A percentile compares a stretch with the other conserved stretches of the same genome.
These are phyloP conservation scores for Isatis lusitanica DNA, from an alignment of 441 rosid species.

Conservation along the genomic window DNA sequence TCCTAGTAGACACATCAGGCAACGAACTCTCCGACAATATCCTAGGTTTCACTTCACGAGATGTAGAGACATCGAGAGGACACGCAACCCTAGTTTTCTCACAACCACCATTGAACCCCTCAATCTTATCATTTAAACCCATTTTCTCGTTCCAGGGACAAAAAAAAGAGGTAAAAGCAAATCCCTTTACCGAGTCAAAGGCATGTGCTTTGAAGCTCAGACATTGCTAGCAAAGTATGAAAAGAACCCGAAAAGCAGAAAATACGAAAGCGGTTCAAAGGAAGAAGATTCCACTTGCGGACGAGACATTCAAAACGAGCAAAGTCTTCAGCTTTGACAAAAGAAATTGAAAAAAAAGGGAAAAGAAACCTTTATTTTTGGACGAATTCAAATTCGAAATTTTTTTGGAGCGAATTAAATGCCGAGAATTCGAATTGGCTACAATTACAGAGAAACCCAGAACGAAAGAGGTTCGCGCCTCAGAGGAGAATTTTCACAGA, in stretches of 20 bases:
- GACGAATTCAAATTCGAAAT: not conserved
- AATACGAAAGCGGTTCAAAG: constrained; percentile 12
- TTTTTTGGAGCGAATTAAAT: constrained; percentile 7
- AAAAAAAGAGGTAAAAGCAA: not conserved
- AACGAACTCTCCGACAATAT: constrained; percentile 26
- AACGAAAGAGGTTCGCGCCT: constrained; percentile 1
- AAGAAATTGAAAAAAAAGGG: not conserved
- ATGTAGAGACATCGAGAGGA: constrained; percentile 40
- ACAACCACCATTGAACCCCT: constrained; percentile 35
- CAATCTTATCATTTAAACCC: constrained; percentile 47
- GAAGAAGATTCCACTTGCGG: not conserved
- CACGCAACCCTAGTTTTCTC: constrained; percentile 27
- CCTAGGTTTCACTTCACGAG: constrained; percentile 39
- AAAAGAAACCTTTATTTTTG: too few relatives aligned
- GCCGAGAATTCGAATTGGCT: not conserved
- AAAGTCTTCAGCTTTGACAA: constrained; percentile 29
- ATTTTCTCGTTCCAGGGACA: constrained; percentile 26
- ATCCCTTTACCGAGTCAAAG: constrained; percentile 30
- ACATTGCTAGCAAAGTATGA: constrained; percentile 2
- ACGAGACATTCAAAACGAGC: constrained; percentile 9
- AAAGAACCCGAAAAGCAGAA: constrained; percentile 17
- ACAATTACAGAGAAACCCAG: constrained; percentile 10
- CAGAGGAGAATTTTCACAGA: not conserved
- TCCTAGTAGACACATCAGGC: constrained; percentile 22
- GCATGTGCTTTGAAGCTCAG: constrained; percentile 25